Evolutionary conservation across 1,284 basidiomycete species (phyloP).

Genomic region (Meira nashicola): DNA sequence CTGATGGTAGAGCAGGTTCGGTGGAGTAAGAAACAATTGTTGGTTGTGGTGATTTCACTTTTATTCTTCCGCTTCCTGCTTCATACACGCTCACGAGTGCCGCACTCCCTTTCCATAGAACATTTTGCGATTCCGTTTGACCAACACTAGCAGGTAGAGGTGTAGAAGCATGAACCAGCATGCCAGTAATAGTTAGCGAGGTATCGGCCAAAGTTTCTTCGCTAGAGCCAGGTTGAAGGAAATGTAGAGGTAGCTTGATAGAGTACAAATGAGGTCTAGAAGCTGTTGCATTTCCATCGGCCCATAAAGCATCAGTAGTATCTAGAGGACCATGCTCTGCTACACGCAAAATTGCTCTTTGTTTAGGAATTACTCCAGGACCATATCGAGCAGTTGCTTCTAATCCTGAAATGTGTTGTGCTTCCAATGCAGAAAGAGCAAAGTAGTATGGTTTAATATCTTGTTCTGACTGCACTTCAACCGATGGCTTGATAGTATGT

Average conservation of each 20-base stretch:
- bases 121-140: slow-evolving; percentile 73
- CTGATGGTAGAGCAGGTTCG: slow-evolving; percentile 60
- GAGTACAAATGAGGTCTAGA: slow-evolving; percentile 9
- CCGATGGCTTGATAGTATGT: not conserved
- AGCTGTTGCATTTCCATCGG: not conserved
- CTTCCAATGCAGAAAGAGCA: slow-evolving; percentile 1
- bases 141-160: slow-evolving; percentile 70
- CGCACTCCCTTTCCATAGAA: slow-evolving; percentile 71
- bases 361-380: slow-evolving; percentile 9
- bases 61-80: slow-evolving; percentile 75
- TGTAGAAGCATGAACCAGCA: slow-evolving; percentile 30
- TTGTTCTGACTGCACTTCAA: not conserved
- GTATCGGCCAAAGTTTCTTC: slow-evolving; percentile 4
- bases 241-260: slow-evolving; percentile 5
- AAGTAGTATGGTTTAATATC: slow-evolving; percentile 6
- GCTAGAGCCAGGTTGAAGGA: not conserved
- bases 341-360: slow-evolving; percentile 10
- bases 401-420: not conserved
- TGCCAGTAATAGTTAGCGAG: not conserved
- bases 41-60: slow-evolving; percentile 70
- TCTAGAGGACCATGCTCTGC: slow-evolving; percentile 3
- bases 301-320: not conserved
- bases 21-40: slow-evolving; percentile 63
- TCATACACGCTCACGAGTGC: slow-evolving; percentile 77
- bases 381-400: slow-evolving; percentile 12